These are phyloP conservation scores for Trichoderma brevicompactum DNA, from an alignment of 2,329 filamentous ascomycete species.

Conservation along the genomic window DNA sequence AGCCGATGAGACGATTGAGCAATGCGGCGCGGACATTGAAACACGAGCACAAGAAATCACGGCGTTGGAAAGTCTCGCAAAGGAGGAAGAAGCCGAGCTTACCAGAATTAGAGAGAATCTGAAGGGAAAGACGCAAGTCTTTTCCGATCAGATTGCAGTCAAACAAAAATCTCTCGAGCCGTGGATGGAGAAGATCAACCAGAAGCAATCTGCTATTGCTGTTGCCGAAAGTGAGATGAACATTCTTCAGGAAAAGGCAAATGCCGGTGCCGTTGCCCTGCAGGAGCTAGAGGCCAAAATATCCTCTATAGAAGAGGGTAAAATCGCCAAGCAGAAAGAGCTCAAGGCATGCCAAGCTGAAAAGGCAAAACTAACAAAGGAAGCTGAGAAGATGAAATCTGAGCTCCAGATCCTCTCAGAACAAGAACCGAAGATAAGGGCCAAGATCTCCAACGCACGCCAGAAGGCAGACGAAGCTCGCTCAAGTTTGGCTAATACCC, in stretches of 20 bases:
- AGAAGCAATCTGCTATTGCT: conserved; percentile 91
- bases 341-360: conserved; percentile 76
- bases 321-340: conserved; percentile 71
- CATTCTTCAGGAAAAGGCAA: conserved; percentile 87
- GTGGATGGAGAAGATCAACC: conserved; percentile 96
- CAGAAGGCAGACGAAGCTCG: conserved; percentile 97
- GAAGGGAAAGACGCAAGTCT: conserved; percentile 93
- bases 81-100: conserved; percentile 80
- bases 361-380: conserved; percentile 72
- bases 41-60: conserved; percentile 74
- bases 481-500: conserved; percentile 84
- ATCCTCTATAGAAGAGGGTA: conserved; percentile 69
- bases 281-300: conserved; percentile 85
- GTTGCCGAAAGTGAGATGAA: conserved; percentile 94
- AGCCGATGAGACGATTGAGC: conserved; percentile 75
- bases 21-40: conserved; percentile 78
- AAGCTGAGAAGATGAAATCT: conserved; percentile 70
- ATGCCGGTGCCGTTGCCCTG: conserved; percentile 81
- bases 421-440: conserved; percentile 80
- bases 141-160: conserved; percentile 87
- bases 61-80: conserved; percentile 75
- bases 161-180: conserved; percentile 96
- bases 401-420: conserved; percentile 73
- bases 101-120: conserved; percentile 80
- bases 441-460: conserved; percentile 83